Base-by-base conservation (phyloP, 495 filamentous ascomycete species). In the Trichocladium antarcticum region DNA sequence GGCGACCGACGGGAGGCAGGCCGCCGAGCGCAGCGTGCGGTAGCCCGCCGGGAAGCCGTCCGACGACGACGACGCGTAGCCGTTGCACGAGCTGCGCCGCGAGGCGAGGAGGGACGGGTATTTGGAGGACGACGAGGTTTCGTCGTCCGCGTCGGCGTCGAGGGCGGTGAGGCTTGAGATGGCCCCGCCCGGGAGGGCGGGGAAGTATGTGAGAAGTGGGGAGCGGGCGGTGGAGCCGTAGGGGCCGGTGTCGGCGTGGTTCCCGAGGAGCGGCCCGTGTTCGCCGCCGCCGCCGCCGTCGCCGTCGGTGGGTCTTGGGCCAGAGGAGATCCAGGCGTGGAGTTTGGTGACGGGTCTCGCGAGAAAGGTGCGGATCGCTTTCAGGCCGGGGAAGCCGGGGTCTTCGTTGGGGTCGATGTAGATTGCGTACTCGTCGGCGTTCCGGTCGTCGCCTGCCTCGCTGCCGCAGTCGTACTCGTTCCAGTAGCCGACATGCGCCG, bases 381-480 rank as follows among this genome's bases (percentile, higher is more conserved):
- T 62, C 14, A 73, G 44, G 11, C 75, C 76, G 0, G 77, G 76
- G 47, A 79, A 75, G 8, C 51, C 47, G 15, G 47, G 36, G 28
- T 71, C 67, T 6, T 62, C 63, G 55, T 79, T 64, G 1, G 79
- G 75, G 56, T 81, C 65, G 45, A 83, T 63, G 53, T 74, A 76
- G 21, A 83, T 72, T 19, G 69, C 68, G 57, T 80, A 83, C 12
- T 62, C 56, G 35, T 75, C 64, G 3, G 6, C 44, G 21, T 54
- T 40, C 22, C 56, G 56, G 27, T 69, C 64, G n/a, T 68, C 71
- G 29, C 70, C 72, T 6, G 64, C 69, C 42, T 82, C 78, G 56
- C 77, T 79, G 6, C 74, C 76, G 57, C 78, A 61, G 37, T 83
- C 79, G 60, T 81, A 83, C 57, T 83, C 79, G 57, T 81, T 81